Evolutionary conservation across 1,284 basidiomycete genomes (phyloP).

Genomic region (Pseudozyma flocculosa): DNA sequence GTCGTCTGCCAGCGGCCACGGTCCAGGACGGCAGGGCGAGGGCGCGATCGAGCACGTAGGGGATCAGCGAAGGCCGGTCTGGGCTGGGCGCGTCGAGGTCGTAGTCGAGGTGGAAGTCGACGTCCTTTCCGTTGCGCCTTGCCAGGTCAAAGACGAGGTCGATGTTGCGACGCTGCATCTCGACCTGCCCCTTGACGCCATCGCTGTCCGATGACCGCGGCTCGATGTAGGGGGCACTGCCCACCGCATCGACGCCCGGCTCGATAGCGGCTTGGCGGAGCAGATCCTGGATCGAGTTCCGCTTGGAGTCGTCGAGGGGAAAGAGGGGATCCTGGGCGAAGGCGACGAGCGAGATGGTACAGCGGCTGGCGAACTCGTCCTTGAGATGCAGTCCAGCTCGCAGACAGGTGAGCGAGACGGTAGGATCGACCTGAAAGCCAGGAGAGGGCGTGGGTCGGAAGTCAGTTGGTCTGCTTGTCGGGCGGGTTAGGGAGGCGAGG

Average conservation of each 20-base stretch:
- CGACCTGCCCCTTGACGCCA: constrained; percentile 3
- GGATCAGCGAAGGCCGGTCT: constrained; percentile 2
- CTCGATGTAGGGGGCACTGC: constrained; percentile 37
- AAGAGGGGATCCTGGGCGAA: constrained; percentile 40
- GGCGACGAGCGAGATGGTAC: constrained; percentile 18
- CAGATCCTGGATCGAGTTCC: constrained; percentile 14
- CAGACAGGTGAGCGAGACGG: constrained; percentile 19
- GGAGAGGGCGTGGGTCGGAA: too few relatives aligned
- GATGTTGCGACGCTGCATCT: constrained; percentile 10
- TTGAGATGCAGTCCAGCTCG: constrained; percentile 14
- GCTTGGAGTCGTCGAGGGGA: constrained; percentile 6
- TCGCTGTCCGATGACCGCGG: background rate
- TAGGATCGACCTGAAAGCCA: too few relatives aligned
- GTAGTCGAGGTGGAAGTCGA: constrained; percentile 45
- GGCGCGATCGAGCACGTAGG: constrained; percentile 7
- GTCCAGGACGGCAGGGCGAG: constrained; percentile 2
- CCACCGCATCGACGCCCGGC: constrained; percentile 10
- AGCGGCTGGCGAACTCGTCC: constrained; percentile 2
- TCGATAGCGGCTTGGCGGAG: constrained; percentile 7
- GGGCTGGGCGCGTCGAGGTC: constrained; percentile 12
- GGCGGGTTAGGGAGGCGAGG: too few relatives aligned
- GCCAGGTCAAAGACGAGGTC: constrained; percentile 14
- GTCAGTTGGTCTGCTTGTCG: too few relatives aligned
- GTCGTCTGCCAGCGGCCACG: background rate
- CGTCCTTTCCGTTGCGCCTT: constrained; percentile 4